Base-by-base conservation (phyloP, 1,139 yeast species). In the Yamadazyma kanchanaburiensis region DNA sequence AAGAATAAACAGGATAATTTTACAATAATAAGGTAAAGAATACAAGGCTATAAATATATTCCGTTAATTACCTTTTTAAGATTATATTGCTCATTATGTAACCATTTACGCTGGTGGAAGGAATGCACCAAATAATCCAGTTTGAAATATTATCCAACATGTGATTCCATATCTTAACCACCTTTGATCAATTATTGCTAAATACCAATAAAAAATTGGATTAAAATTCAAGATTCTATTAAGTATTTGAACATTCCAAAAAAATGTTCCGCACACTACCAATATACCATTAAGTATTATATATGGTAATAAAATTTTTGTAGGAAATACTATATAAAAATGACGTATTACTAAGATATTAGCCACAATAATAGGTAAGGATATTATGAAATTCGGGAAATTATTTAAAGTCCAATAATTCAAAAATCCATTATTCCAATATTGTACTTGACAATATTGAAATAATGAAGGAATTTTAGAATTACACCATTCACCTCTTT, bases 241-340 rank as follows among this genome's bases (percentile, higher is more conserved):
- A 35, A 89, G 64, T 25, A 89, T 87, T 55, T 91, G 98, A 22
- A 82, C 84, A 52, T 91, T 91, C 76, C 94, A 83, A 41, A 80
- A 65, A 28, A 77, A 58, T 3, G 79, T 30, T 4, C 81, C 77
- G 4, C 81, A 61, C 4, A 74, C 28, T 3, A 80, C 38, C 35
- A 80, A 61, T 0, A 70, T 45, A 0, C 46, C 31, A 13, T 74
- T 57, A 2, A 76, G 56, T 12, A 64, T 41, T 11, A 72, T 38
- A 17, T 63, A 43, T 2, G 69, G 59, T 25, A 56, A 27, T 11
- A 63, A 35, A 25, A 47, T 53, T 30, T 48, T 56, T 15, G 64
- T 33, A 30, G 16, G 80, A 75, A 35, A 59, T 52, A 25, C 63
- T 35, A 12, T 51, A 48, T 13, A 49, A 44, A 64, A 70, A 38